Percentiles rank a stretch among this genome's conserved stretches.
Evolutionary conservation across 768 basidiomycete species (phyloP).

Genomic region (Auriscalpium vulgare): DNA sequence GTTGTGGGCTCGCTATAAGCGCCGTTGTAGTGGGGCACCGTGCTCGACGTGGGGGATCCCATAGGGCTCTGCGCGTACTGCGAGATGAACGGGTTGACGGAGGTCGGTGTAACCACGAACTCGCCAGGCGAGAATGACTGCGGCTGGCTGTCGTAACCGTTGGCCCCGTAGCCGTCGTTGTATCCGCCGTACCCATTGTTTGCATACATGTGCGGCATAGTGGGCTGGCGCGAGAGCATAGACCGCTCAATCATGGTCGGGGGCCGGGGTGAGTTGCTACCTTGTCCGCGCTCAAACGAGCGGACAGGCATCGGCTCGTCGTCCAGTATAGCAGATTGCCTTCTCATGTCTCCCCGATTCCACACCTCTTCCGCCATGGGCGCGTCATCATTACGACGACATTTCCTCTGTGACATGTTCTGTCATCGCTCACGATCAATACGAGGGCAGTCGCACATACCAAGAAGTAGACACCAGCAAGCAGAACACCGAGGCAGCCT

Average conservation of each 20-base stretch:
- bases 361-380: constrained; percentile 32
- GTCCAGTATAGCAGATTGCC: constrained; percentile 52
- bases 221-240: constrained; percentile 7
- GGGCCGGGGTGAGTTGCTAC: constrained; percentile 43
- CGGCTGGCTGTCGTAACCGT: constrained; percentile 15
- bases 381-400: constrained; percentile 23
- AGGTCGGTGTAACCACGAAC: constrained; percentile 19
- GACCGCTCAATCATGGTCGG: constrained; percentile 55
- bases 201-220: constrained; percentile 9
- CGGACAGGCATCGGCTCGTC: constrained; percentile 25
- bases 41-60: constrained; percentile 23
- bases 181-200: constrained; percentile 3
- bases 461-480: constrained; percentile 27
- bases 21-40: constrained; percentile 11
- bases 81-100: constrained; percentile 31
- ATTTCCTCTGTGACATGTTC: constrained; percentile 15
- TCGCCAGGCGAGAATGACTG: constrained; percentile 20
- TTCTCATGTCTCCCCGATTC: constrained; percentile 50
- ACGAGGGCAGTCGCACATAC: constrained; percentile 17
- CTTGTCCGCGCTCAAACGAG: constrained; percentile 25
- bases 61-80: constrained; percentile 32
- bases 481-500: constrained; percentile 24
- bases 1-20: neutral
- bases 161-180: constrained; percentile 28
- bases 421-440: neutral